Evolutionary conservation across 2,329 filamentous ascomycete species (phyloP).

Genomic region (Neurospora crassa): DNA sequence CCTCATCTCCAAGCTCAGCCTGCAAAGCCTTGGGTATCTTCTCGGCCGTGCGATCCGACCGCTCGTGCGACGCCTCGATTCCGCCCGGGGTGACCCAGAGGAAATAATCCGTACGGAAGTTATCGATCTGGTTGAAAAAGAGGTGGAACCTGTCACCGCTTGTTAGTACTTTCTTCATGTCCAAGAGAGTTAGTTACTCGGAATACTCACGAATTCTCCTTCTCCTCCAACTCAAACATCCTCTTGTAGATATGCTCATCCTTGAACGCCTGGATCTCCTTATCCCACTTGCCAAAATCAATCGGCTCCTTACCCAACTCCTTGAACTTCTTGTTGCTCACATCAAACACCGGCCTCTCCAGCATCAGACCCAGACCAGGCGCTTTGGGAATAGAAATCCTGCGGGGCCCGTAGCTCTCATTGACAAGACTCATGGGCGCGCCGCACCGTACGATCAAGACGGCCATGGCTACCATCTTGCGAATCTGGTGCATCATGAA

Average conservation of each 20-base stretch:
- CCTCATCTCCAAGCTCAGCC: constrained; percentile 42
- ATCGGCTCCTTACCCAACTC: constrained; percentile 59
- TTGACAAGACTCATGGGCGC: constrained; percentile 61
- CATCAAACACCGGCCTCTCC: constrained; percentile 84
- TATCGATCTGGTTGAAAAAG: constrained; percentile 73
- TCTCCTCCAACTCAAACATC: constrained; percentile 84
- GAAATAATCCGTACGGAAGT: constrained; percentile 62
- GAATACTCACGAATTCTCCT: constrained; percentile 67
- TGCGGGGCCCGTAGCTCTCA: constrained; percentile 61
- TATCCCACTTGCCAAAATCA: constrained; percentile 68
- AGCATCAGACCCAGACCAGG: constrained; percentile 80
- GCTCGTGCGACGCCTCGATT: constrained; percentile 47
- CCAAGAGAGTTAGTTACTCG: background rate
- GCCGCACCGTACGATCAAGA: constrained; percentile 75
- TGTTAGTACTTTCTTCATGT: constrained; percentile 2
- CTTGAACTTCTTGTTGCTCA: constrained; percentile 68
- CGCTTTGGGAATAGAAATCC: constrained; percentile 87
- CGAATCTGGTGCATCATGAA: constrained; percentile 99
- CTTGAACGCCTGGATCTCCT: constrained; percentile 81
- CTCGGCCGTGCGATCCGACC: constrained; percentile 29
- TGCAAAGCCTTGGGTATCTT: constrained; percentile 31
- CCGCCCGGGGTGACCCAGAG: constrained; percentile 65
- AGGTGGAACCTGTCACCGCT: constrained; percentile 52
- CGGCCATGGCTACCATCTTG: constrained; percentile 95
- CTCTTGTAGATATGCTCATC: constrained; percentile 82